phyloP scores from a whole-genome alignment of 208 protist species.

The Trypanosomatidae sp. region DNA sequence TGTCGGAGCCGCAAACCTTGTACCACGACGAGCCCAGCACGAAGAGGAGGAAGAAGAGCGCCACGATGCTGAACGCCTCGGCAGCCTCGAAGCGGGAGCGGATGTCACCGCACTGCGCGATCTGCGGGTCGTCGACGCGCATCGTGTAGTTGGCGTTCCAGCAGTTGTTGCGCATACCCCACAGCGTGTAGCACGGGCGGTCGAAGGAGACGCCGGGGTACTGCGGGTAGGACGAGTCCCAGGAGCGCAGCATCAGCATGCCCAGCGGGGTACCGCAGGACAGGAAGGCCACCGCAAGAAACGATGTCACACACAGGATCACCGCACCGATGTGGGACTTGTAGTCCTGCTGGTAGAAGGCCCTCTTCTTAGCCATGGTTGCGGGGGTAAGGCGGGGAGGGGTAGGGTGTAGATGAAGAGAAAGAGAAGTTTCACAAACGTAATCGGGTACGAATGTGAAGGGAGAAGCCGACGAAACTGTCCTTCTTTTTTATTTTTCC shows the following conservation, averaged over 20 bases:
- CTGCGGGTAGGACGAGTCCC: background rate
- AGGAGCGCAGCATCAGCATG: conserved; percentile 35
- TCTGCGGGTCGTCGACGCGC: conserved; percentile 38
- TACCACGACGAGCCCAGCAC: conserved; percentile 29
- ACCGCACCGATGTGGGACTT: conserved; percentile 48
- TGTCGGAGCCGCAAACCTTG: conserved; percentile 35
- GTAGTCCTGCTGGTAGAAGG: conserved; percentile 60
- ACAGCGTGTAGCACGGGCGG: conserved; percentile 55
- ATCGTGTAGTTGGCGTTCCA: conserved; percentile 39
- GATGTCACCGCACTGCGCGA: conserved; percentile 30
- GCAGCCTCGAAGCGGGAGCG: conserved; percentile 45
- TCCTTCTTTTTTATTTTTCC: too few relatives aligned
- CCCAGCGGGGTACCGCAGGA: conserved; percentile 48
- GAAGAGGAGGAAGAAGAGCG: conserved; percentile 46
- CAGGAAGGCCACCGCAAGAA: conserved; percentile 41
- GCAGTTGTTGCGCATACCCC: conserved; percentile 51
- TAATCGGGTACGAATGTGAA: too few relatives aligned
- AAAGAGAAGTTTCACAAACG: too few relatives aligned
- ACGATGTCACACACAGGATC: conserved; percentile 43
- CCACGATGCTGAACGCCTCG: conserved; percentile 57
- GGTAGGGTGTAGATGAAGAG: too few relatives aligned
- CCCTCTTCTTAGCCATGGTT: conserved; percentile 45
- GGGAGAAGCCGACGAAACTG: too few relatives aligned
- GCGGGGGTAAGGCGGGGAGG: too few relatives aligned
- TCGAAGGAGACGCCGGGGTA: background rate